A percentile compares a stretch with the other conserved stretches of the same genome.
These are phyloP conservation scores for Dendryphion nanum DNA, from an alignment of 2,329 filamentous ascomycete genomes.

Conservation along the genomic window DNA sequence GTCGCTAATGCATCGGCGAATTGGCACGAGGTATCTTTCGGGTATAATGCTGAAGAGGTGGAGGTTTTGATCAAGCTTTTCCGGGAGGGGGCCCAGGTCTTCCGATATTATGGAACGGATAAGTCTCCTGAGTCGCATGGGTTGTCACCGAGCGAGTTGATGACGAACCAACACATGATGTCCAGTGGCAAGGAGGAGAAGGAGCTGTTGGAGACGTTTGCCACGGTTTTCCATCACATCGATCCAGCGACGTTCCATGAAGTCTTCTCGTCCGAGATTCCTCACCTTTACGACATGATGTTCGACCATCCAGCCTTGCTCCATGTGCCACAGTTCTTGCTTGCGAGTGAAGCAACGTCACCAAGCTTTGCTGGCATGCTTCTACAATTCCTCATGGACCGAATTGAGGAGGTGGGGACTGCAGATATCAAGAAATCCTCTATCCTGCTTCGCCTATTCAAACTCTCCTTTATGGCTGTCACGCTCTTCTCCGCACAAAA, in stretches of 20 bases:
- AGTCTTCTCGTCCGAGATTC: slow-evolving; percentile 96
- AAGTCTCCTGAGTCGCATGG: slow-evolving; percentile 71
- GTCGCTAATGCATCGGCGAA: slow-evolving; percentile 76
- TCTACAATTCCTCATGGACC: slow-evolving; percentile 93
- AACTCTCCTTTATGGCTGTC: slow-evolving; percentile 98
- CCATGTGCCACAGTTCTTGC: slow-evolving; percentile 95
- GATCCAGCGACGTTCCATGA: slow-evolving; percentile 98
- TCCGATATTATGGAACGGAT: slow-evolving; percentile 93
- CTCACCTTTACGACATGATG: slow-evolving; percentile 94
- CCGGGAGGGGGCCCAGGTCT: slow-evolving; percentile 92
- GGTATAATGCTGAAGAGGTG: slow-evolving; percentile 96
- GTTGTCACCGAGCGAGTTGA: slow-evolving; percentile 82
- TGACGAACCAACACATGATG: slow-evolving; percentile 92
- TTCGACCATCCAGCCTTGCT: slow-evolving; percentile 93
- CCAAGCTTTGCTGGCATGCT: slow-evolving; percentile 98
- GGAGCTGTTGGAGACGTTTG: slow-evolving; percentile 94
- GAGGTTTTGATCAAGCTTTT: slow-evolving; percentile 96
- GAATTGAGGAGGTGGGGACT: slow-evolving; percentile 91
- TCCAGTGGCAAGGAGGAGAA: slow-evolving; percentile 96
- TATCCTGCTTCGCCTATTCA: slow-evolving; percentile 90
- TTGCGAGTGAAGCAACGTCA: slow-evolving; percentile 97
- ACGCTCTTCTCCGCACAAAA: slow-evolving; percentile 94
- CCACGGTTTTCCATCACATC: slow-evolving; percentile 96
- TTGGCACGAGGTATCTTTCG: slow-evolving; percentile 94
- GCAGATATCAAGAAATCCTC: slow-evolving; percentile 89